phyloP scores from a whole-genome alignment of 192 early-diverging fungal genomes.

The Backusella morwellensis region DNA sequence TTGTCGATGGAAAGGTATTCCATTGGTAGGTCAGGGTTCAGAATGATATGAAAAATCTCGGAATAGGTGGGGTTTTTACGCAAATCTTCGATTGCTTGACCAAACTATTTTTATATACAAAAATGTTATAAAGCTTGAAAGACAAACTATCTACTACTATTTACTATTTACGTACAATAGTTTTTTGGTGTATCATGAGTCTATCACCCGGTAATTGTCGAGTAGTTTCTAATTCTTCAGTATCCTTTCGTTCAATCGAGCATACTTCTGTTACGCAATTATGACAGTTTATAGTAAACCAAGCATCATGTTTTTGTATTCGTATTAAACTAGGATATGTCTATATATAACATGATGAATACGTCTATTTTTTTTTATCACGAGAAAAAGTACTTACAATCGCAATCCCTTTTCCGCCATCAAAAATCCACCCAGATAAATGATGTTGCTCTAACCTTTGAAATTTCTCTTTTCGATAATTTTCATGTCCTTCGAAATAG shows the following conservation, averaged over 20 bases:
- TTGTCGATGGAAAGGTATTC: not conserved
- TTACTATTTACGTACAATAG: not conserved
- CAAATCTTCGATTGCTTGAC: not conserved
- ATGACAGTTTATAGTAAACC: conserved; percentile 14
- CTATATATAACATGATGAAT: not conserved
- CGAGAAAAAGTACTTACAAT: conserved; percentile 4
- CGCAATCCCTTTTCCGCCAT: conserved; percentile 14
- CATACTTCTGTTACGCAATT: conserved; percentile 14
- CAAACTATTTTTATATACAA: not conserved
- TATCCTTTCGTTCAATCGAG: not conserved
- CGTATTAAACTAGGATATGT: not conserved
- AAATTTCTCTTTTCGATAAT: not conserved
- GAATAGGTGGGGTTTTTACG: conserved; percentile 3
- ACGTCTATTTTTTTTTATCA: not conserved
- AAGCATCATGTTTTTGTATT: not conserved
- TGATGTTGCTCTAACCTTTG: not conserved
- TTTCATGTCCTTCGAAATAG: conserved; percentile 13
- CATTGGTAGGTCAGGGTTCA: conserved; percentile 11
- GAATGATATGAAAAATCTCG: not conserved
- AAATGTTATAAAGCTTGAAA: not conserved
- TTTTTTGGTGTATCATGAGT: conserved; percentile 3
- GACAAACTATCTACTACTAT: too few species aligned
- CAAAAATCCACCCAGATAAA: conserved; percentile 17
- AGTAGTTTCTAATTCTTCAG: not conserved
- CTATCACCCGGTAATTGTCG: not conserved